A percentile compares a stretch with the other conserved stretches of the same genome.
phyloP scores from a whole-genome alignment of 2,329 filamentous ascomycete species.

The Trichoderma harzianum region DNA sequence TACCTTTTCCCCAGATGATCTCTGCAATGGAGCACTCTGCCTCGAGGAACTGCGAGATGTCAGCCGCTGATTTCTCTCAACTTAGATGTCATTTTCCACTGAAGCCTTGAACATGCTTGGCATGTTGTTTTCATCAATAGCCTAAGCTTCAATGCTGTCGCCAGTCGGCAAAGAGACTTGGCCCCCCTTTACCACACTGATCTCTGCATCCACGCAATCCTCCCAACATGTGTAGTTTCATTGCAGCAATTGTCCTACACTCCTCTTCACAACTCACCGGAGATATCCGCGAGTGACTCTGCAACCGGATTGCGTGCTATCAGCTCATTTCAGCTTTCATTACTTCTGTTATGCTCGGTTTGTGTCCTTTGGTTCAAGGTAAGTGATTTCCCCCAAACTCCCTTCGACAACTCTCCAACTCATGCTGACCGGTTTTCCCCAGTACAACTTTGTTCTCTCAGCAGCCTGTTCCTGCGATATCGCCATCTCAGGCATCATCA shows the following conservation, averaged over 20 bases:
- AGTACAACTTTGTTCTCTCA: slow-evolving; percentile 54
- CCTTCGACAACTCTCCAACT: background rate
- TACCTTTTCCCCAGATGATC: background rate
- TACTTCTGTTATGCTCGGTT: slow-evolving; percentile 31
- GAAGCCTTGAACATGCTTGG: background rate
- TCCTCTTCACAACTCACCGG: background rate
- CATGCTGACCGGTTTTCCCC: background rate
- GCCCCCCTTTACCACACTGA: background rate
- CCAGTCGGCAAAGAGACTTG: background rate
- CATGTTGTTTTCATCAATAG: too few species aligned
- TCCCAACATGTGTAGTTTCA: background rate
- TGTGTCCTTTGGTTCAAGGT: slow-evolving; percentile 50
- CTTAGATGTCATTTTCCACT: background rate
- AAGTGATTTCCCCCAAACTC: slow-evolving; percentile 17
- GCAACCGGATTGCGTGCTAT: background rate
- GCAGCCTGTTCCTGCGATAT: slow-evolving; percentile 49
- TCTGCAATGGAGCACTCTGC: background rate
- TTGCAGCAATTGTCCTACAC: background rate
- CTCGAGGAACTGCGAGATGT: background rate
- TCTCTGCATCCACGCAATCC: background rate
- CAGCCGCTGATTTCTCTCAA: background rate
- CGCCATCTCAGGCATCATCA: slow-evolving; percentile 49
- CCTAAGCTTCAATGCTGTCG: too few species aligned
- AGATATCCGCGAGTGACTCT: background rate
- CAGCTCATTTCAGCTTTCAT: background rate